Conservation (phyloP, 495 filamentous ascomycete species). For the Lophium mytilinum region DNA sequence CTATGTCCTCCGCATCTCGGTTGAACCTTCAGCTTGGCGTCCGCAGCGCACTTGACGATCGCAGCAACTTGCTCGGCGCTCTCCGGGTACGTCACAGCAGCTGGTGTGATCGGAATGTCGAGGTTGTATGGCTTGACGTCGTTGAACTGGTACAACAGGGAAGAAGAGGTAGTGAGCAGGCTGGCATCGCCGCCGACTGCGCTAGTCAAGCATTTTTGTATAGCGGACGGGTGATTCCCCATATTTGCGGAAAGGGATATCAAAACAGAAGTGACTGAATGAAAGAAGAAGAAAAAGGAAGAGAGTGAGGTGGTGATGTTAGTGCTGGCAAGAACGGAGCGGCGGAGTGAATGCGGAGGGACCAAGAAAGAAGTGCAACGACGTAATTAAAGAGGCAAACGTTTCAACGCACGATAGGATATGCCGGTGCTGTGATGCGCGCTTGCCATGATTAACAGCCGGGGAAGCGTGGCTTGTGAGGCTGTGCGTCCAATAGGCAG, state of each 20-base stretch:
- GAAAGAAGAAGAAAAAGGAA: no score
- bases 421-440: no score
- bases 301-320: no score
- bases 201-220: conserved; percentile 13
- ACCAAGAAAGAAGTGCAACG: no score
- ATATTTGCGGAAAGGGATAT: not conserved
- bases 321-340: no score
- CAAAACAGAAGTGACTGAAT: no score
- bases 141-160: conserved; percentile 11
- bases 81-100: conserved; percentile 23
- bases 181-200: conserved; percentile 16
- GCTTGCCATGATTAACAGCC: no score
- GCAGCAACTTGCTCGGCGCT: conserved; percentile 22
- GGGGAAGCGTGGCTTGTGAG: no score
- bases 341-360: no score
- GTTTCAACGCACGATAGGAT: no score
- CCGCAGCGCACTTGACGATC: conserved; percentile 25
- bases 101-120: conserved; percentile 15
- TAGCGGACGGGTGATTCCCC: conserved; percentile 16
- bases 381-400: no score
- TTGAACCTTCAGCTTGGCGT: conserved; percentile 23
- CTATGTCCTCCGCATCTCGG: conserved; percentile 23
- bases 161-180: conserved; percentile 12
- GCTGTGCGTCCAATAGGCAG: no score
- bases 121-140: conserved; percentile 29